These are phyloP conservation scores for Reutealis trisperma DNA, from an alignment of 345 rosid species.

Conservation along the genomic window DNA sequence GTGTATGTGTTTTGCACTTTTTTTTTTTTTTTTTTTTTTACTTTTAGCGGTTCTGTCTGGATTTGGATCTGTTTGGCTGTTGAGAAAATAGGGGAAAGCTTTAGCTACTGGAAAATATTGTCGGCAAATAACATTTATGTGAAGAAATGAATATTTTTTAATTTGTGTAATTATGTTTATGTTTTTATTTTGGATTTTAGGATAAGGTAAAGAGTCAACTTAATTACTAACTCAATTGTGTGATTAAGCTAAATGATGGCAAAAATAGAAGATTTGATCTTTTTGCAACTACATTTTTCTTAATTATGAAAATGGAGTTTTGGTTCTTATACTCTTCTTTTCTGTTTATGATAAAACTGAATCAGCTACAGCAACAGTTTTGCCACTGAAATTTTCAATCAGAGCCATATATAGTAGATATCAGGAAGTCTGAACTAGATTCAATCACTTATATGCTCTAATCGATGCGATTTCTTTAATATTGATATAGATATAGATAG, in stretches of 20 bases:
- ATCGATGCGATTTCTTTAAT: neutral
- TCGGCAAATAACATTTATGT: neutral
- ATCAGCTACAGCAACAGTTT: neutral
- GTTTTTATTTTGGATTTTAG: neutral
- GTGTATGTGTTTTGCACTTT: constrained; percentile 30
- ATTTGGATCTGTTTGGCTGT: constrained; percentile 47
- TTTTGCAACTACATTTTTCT: neutral
- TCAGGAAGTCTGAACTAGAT: neutral
- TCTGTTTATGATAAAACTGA: neutral
- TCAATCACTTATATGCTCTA: neutral
- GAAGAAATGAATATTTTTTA: neutral
- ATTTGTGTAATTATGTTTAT: neutral
- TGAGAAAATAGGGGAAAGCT: constrained; percentile 9
- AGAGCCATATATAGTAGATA: neutral
- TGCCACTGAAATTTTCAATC: neutral
- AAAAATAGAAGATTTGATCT: neutral
- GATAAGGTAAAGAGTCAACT: neutral
- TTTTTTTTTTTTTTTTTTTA: neutral
- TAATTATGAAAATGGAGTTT: neutral
- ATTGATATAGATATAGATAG: neutral
- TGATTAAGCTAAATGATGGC: neutral
- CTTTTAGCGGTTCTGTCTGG: constrained; percentile 5
- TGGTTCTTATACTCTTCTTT: neutral
- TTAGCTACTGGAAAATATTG: neutral
- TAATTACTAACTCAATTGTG: neutral